Base-by-base conservation (phyloP, 75 land plant species). In the Picea sitchensis region DNA sequence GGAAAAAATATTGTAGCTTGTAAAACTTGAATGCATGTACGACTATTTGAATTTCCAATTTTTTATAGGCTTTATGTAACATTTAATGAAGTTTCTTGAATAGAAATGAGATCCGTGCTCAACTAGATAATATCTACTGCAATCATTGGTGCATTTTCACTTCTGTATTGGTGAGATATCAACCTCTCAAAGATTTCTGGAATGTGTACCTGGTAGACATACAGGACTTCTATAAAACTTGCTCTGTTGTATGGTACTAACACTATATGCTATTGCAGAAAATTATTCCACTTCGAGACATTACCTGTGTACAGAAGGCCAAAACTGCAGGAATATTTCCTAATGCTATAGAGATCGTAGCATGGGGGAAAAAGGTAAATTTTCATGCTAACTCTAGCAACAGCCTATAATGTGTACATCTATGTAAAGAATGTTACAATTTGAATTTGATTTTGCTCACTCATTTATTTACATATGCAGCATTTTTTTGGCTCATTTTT, bases 401-500 rank as follows among this genome's bases (percentile, higher is more conserved):
- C 76, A 58, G 51, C 44, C 58, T 23, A 11, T 9, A 63, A 13
- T 6, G 31, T 78, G 62, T 5, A 64, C 62, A 58, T 75, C 51
- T 63, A 76, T 36, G 57, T 80, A 41, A 64, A 64, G 65, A 64
- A n/a, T 64, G 21, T 8, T 14, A 7, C 12, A 26, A 64, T 84
- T 72, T 67, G 17, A 59, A 23, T 15, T 58, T 73, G 58, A 31
- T 31, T 80, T 51, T 47, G 20, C 54, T n/a, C 14, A 20, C 51
- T 44, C 14, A 20, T 71, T 44, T 71, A 54, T 14, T 38, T 47
- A 31, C 32, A 4, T 36, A 65, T 81, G 90, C 96, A 97, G 99
- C 78, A 88, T 80, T 97, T 97, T 81, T 97, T 97, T 89, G 96
- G 94, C 38, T 95, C 98, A 14, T 97, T 95, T 79, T 87, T 97